Evolutionary conservation across 2,329 filamentous ascomycete genomes (phyloP).

Genomic region (Diaporthe vexans): DNA sequence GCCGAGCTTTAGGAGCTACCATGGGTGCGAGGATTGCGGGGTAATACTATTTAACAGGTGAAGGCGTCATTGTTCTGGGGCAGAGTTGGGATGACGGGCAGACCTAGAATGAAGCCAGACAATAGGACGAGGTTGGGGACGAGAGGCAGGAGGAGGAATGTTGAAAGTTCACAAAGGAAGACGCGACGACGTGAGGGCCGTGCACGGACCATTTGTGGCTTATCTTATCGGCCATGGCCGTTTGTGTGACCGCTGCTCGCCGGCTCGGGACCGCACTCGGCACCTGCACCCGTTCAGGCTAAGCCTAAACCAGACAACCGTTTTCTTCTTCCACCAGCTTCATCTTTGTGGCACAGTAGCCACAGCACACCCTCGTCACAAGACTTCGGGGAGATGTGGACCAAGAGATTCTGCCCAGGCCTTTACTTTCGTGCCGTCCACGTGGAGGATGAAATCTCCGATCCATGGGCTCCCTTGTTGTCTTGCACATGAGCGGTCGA

Average conservation of each 20-base stretch:
- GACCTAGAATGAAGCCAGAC: not conserved
- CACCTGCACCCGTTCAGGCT: not conserved
- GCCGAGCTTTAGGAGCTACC: constrained; percentile 27
- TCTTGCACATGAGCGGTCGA: too few relatives aligned
- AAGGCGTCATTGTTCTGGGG: constrained; percentile 17
- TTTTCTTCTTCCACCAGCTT: not conserved
- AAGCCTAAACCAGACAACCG: not conserved
- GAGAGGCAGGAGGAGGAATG: not conserved
- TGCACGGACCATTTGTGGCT: constrained; percentile 11
- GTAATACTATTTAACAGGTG: constrained; percentile 16
- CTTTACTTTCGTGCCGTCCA: not conserved
- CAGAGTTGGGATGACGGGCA: constrained; percentile 9
- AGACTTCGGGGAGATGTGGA: too few relatives aligned
- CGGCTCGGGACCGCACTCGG: not conserved
- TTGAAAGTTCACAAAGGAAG: constrained; percentile 29
- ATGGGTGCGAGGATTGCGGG: constrained; percentile 1
- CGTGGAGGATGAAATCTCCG: not conserved
- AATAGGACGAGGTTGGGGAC: not conserved
- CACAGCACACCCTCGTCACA: too few relatives aligned
- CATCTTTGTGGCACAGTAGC: not conserved
- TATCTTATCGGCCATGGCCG: constrained; percentile 22
- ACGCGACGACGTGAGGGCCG: constrained; percentile 35
- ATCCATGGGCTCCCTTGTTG: not conserved
- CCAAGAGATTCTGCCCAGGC: too few relatives aligned
- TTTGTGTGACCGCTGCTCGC: not conserved